Conservation (phyloP, 495 filamentous ascomycete genomes). For the Trichoderma gamsii region DNA sequence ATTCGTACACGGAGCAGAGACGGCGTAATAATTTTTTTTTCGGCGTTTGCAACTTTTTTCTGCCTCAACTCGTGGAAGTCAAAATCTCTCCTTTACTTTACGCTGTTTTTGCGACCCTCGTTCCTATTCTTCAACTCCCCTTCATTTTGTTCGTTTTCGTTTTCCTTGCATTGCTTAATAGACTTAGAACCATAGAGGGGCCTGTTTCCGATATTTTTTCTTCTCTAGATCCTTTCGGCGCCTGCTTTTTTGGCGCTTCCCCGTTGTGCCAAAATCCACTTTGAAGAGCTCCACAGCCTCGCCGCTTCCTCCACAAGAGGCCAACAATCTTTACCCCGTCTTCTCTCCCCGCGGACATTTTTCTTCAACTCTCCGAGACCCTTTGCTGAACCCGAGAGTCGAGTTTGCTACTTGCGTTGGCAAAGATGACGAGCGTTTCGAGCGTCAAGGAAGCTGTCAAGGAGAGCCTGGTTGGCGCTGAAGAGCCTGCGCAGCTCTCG, state of each 20-base stretch:
- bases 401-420: background rate
- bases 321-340: slow-evolving; percentile 15
- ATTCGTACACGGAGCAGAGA: no score
- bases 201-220: slow-evolving; percentile 9
- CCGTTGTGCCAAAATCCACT: background rate
- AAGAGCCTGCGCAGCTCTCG: slow-evolving; percentile 51
- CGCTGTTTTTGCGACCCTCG: background rate
- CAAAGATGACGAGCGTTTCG: slow-evolving; percentile 34
- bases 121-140: background rate
- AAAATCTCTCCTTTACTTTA: background rate
- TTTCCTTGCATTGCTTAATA: background rate
- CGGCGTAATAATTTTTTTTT: background rate
- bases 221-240: slow-evolving; percentile 5
- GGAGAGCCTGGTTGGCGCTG: slow-evolving; percentile 65
- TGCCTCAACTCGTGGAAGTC: background rate
- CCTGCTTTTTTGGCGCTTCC: slow-evolving; percentile 11
- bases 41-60: background rate
- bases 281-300: slow-evolving; percentile 7
- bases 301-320: slow-evolving; percentile 8
- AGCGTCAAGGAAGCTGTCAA: slow-evolving; percentile 66
- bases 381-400: background rate
- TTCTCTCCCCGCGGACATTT: slow-evolving; percentile 10
- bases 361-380: background rate
- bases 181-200: slow-evolving; percentile 10
- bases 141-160: background rate